phyloP scores from a whole-genome alignment of 2,329 filamentous ascomycete species.

The Botryosphaeria dothidea region DNA sequence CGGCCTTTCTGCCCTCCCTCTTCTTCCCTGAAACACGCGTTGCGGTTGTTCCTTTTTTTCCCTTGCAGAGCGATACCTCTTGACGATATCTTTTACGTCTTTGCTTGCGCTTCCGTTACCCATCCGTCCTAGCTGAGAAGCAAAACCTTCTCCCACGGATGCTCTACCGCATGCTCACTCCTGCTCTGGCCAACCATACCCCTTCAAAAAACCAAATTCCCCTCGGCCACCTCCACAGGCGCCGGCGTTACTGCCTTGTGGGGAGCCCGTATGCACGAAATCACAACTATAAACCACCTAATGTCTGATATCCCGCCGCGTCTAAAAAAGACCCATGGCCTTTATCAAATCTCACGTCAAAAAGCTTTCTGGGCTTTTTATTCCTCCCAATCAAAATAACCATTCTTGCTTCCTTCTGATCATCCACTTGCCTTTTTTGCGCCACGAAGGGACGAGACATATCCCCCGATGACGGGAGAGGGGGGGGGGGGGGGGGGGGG shows the following conservation, averaged over 20 bases:
- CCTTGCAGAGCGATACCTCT: conserved; percentile 14
- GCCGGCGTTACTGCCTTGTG: neutral
- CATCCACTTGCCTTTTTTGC: neutral
- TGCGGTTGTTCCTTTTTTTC: neutral
- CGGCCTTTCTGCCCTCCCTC: neutral
- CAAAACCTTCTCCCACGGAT: neutral
- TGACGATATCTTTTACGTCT: conserved; percentile 13
- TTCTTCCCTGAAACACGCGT: neutral
- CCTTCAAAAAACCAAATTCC: neutral
- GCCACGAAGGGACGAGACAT: neutral
- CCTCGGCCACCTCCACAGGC: neutral
- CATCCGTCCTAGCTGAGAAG: neutral
- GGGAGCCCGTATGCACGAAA: neutral
- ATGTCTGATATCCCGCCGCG: conserved; percentile 15
- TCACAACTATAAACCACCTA: conserved; percentile 3
- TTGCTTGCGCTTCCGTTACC: neutral
- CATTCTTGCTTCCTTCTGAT: neutral
- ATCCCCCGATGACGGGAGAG: neutral
- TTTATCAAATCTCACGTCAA: conserved; percentile 14
- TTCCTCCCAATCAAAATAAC: conserved; percentile 1
- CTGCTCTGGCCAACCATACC: neutral
- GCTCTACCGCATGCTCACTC: neutral
- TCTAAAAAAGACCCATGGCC: neutral
- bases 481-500: neutral
- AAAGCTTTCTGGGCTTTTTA: neutral